phyloP scores from a whole-genome alignment of 192 early-diverging fungal species.

The Nowakowskiella sp. region DNA sequence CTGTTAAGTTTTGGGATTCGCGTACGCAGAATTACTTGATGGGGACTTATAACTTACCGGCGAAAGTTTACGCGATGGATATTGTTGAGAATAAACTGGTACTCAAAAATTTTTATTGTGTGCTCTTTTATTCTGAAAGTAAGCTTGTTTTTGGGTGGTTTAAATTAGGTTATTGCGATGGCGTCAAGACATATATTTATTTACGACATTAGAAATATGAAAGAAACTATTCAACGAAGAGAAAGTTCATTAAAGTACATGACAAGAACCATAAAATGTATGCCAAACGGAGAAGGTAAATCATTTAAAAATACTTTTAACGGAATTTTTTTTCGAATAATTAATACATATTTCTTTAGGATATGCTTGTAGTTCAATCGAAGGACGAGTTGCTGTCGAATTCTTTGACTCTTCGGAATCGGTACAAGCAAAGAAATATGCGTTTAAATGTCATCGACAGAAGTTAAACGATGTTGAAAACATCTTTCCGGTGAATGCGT shows the following conservation, averaged over 20 bases:
- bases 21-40: slow-evolving; percentile 32
- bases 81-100: slow-evolving; percentile 52
- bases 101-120: background rate
- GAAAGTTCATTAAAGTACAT: slow-evolving; percentile 84
- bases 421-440: slow-evolving; percentile 74
- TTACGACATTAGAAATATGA: slow-evolving; percentile 82
- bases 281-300: slow-evolving; percentile 72
- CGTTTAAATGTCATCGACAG: slow-evolving; percentile 95
- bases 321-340: background rate
- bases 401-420: slow-evolving; percentile 68
- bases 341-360: slow-evolving; percentile 30
- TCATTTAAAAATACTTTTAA: slow-evolving; percentile 1
- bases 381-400: slow-evolving; percentile 91
- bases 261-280: slow-evolving; percentile 72
- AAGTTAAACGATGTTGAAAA: slow-evolving; percentile 65
- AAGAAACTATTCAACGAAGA: slow-evolving; percentile 56
- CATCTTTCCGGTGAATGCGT: slow-evolving; percentile 87
- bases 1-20: slow-evolving; percentile 70
- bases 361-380: slow-evolving; percentile 84
- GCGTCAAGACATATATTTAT: slow-evolving; percentile 68
- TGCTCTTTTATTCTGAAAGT: background rate
- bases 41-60: slow-evolving; percentile 46
- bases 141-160: slow-evolving; percentile 30
- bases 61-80: slow-evolving; percentile 84
- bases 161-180: slow-evolving; percentile 80